Evolutionary conservation across 1,139 yeast genomes (phyloP), one percentile per base, ranked within the genome.

Genomic region (Candida labiduridarum): DNA sequence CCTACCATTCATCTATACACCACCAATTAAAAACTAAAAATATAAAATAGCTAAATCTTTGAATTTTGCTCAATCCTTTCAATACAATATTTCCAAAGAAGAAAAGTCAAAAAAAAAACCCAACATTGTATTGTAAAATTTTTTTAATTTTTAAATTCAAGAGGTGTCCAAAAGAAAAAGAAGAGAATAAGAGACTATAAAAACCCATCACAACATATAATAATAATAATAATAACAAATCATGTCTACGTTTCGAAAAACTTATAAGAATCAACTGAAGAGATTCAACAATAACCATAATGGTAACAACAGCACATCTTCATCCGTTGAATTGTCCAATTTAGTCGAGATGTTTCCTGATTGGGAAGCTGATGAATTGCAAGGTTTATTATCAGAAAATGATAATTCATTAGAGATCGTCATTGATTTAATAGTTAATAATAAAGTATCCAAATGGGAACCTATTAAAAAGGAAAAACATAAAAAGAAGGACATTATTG

Each of bases 311-410:
- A 56, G 59, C 43, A 52, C 52, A 33, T n/a, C 15, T 44, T 39
- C 55, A 33, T 56, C 66, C 12, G 51, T 51, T 40, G 75, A 74
- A 56, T 75, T 90, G 60, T 71, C 78, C 54, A 81, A 87, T 46
- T 80, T 94, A 63, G 72, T 79, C 50, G 98, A 94, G 68, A 78
- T 94, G 78, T 92, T 94, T 74, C 96, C 97, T 41, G 97, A 89
- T 65, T 94, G 99, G 99, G 83, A 89, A 51, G 77, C 81, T 49
- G 96, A 89, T 43, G 99, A 94, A 66, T 83, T 94, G 67, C 72
- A 79, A 48, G 82, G 87, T 49, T 84, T 90, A 53, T 83, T 92
- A 59, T 76, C 78, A 52, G 98, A 94, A 69, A 82, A 87, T 59
- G 66, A 71, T 54, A 79, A 85, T 58, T 91, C 88, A 63, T 76